phyloP scores from a whole-genome alignment of 345 rosid genomes.

The Citrus australasica region DNA sequence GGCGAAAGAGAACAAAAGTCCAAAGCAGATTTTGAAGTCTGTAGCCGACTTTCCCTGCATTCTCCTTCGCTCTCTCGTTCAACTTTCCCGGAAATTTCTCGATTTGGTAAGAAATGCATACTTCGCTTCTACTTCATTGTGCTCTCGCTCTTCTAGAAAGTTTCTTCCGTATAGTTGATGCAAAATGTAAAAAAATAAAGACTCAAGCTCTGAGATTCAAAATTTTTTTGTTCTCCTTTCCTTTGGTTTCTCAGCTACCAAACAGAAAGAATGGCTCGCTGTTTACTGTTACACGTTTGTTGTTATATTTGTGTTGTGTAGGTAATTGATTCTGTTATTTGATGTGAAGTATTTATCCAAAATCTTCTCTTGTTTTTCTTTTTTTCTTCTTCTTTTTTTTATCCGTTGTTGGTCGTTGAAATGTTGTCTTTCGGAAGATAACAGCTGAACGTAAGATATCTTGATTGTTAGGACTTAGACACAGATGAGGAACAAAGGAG shows the following conservation, averaged over 20 bases:
- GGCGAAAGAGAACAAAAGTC: background rate
- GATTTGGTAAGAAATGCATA: conserved; percentile 25
- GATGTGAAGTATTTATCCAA: background rate
- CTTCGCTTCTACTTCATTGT: background rate
- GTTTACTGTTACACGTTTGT: background rate
- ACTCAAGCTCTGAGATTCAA: background rate
- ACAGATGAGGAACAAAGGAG: conserved; percentile 50
- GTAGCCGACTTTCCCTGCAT: conserved; percentile 1
- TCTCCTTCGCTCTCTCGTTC: conserved; percentile 35
- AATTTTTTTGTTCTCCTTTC: background rate
- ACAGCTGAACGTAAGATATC: background rate
- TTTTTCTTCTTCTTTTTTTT: no score
- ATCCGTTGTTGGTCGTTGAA: background rate
- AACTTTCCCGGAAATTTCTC: conserved; percentile 33
- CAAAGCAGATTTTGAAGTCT: background rate
- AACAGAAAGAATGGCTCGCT: background rate
- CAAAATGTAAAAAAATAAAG: conserved; percentile 1
- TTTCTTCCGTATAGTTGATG: conserved; percentile 3
- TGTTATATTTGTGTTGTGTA: background rate
- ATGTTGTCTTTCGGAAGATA: background rate
- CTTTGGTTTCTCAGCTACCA: background rate
- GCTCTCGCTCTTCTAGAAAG: conserved; percentile 9
- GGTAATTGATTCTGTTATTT: conserved; percentile 1
- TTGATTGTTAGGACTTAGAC: conserved; percentile 11
- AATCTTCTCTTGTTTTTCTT: no score